Evolutionary conservation across 768 basidiomycete genomes (phyloP).

Genomic region (Suillus americanus): DNA sequence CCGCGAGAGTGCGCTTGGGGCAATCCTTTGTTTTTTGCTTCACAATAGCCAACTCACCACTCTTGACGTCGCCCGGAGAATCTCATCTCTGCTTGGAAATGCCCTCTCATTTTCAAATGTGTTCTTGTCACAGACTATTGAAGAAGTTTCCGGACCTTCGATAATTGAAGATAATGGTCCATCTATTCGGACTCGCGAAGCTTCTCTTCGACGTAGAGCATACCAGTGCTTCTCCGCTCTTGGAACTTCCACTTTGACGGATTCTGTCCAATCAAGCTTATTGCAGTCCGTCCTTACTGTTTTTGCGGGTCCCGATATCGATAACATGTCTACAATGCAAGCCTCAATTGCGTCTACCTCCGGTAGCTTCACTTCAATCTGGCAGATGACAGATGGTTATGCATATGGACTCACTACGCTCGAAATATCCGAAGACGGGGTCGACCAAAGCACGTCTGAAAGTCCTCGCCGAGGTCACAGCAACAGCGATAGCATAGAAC

Average conservation of each 20-base stretch:
- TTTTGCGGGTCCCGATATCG: constrained; percentile 87
- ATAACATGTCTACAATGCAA: constrained; percentile 81
- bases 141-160: constrained; percentile 57
- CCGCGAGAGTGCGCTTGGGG: constrained; percentile 85
- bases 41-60: constrained; percentile 83
- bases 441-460: constrained; percentile 19
- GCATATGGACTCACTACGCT: constrained; percentile 86
- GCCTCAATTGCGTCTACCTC: constrained; percentile 87
- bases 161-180: constrained; percentile 38
- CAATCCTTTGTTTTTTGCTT: constrained; percentile 83
- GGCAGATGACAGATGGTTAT: constrained; percentile 87
- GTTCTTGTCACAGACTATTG: constrained; percentile 70
- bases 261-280: constrained; percentile 77
- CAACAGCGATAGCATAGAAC: constrained; percentile 80
- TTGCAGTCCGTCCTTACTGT: constrained; percentile 79
- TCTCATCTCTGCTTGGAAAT: constrained; percentile 85
- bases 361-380: constrained; percentile 81
- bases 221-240: constrained; percentile 88
- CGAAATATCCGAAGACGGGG: constrained; percentile 48
- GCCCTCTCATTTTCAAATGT: constrained; percentile 86
- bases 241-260: constrained; percentile 76
- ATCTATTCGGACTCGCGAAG: constrained; percentile 74
- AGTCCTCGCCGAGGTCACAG: constrained; percentile 38
- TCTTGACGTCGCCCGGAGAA: constrained; percentile 86
- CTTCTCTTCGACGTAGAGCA: constrained; percentile 78